These are phyloP conservation scores for Diplodia corticola DNA, from an alignment of 2,329 filamentous ascomycete species.

Conservation along the genomic window DNA sequence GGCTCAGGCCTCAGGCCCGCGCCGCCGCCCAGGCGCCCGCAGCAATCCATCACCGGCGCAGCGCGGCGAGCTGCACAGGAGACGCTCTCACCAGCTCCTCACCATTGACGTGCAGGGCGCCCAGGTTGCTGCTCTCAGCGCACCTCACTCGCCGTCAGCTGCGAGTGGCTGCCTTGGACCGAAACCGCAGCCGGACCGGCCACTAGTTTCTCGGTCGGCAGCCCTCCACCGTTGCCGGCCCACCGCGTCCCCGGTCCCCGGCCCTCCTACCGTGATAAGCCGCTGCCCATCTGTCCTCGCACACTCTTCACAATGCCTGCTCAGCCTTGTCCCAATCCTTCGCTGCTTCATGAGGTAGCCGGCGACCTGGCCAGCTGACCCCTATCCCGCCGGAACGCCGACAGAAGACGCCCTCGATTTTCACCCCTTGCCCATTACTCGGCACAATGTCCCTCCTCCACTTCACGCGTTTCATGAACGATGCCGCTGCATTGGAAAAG, in stretches of 20 bases:
- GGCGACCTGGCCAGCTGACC: neutral
- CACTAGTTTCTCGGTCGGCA: neutral
- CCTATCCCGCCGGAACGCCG: neutral
- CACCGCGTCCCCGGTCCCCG: neutral
- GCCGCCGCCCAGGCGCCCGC: neutral
- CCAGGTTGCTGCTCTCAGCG: neutral
- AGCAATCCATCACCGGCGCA: neutral
- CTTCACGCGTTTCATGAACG: conserved; percentile 23
- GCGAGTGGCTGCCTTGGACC: neutral
- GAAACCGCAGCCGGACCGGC: neutral
- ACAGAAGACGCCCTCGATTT: neutral
- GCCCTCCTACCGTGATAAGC: conserved; percentile 1
- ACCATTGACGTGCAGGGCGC: neutral
- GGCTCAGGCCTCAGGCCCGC: neutral
- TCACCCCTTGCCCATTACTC: neutral
- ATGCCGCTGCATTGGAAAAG: conserved; percentile 22
- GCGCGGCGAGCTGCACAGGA: neutral
- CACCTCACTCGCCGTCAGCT: neutral
- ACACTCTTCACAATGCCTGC: neutral
- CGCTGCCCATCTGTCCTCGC: neutral
- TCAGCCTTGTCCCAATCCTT: neutral
- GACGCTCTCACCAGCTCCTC: too few species aligned
- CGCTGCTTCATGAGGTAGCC: neutral
- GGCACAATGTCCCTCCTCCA: conserved; percentile 19
- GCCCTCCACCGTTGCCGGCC: conserved; percentile 7